These are phyloP conservation scores for Carex arenaria DNA, from an alignment of 202 grass and related monocot genomes.

Conservation along the genomic window DNA sequence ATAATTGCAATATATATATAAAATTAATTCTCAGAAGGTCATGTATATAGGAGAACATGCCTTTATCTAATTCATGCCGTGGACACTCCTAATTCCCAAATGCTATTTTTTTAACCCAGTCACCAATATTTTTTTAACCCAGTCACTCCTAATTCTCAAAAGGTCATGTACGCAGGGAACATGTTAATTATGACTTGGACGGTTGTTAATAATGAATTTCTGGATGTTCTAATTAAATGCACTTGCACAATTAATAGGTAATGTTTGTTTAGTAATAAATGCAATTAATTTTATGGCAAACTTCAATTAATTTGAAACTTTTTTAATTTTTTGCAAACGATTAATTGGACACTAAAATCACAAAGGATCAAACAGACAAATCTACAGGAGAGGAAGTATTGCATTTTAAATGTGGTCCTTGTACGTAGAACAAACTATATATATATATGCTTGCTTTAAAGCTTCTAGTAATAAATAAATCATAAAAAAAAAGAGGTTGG, in stretches of 20 bases:
- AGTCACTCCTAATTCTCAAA: too few relatives aligned
- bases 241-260: conserved; percentile 2
- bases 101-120: not conserved
- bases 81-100: not conserved
- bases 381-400: not conserved
- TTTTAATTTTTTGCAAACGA: not conserved
- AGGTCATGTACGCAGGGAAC: not conserved
- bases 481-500: not conserved
- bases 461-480: not conserved
- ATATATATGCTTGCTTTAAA: not conserved
- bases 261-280: conserved; percentile 9
- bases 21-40: too few relatives aligned
- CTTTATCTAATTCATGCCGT: too few relatives aligned
- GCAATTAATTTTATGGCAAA: not conserved
- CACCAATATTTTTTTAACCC: not conserved
- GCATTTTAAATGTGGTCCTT: not conserved
- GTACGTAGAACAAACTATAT: not conserved
- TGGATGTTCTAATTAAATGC: conserved; percentile 1
- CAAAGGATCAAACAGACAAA: not conserved
- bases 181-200: not conserved
- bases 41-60: too few relatives aligned
- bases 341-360: not conserved
- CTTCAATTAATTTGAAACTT: not conserved
- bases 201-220: conserved; percentile 2
- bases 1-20: too few relatives aligned